These are phyloP conservation scores for Suhomyces yuchorum DNA, from an alignment of 1,139 yeast genomes.

Conservation along the genomic window DNA sequence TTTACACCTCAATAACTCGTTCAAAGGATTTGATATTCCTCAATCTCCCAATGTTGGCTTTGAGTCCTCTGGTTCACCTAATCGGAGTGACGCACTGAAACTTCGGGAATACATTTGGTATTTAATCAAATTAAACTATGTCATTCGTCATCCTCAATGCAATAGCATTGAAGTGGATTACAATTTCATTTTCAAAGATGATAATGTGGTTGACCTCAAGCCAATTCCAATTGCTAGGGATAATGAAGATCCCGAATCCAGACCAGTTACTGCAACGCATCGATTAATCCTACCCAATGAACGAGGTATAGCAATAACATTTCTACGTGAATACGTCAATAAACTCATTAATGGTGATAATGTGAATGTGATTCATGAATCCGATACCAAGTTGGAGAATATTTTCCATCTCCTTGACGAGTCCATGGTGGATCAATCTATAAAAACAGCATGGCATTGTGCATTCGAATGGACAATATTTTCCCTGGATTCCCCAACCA, in stretches of 20 bases:
- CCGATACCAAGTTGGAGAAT: conserved; percentile 21
- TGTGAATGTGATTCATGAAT: conserved; percentile 14
- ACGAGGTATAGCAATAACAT: conserved; percentile 23
- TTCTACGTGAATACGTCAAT: conserved; percentile 25
- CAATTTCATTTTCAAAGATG: conserved; percentile 17
- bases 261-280: conserved; percentile 12
- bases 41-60: conserved; percentile 16
- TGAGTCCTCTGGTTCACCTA: background rate
- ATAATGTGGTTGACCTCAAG: conserved; percentile 12
- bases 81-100: conserved; percentile 29
- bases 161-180: conserved; percentile 19
- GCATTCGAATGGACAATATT: conserved; percentile 18
- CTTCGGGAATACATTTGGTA: conserved; percentile 37
- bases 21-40: conserved; percentile 27
- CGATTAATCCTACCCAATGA: conserved; percentile 29
- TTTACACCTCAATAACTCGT: conserved; percentile 27
- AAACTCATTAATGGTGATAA: conserved; percentile 25
- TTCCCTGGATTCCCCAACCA: conserved; percentile 4
- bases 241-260: background rate
- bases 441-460: conserved; percentile 25
- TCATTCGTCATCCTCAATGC: conserved; percentile 23
- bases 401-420: conserved; percentile 27
- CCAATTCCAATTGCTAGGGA: conserved; percentile 1
- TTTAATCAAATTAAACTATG: conserved; percentile 31
- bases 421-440: conserved; percentile 26